Evolutionary conservation across 2,329 filamentous ascomycete genomes (phyloP).

Genomic region (Sclerotinia spermophila): DNA sequence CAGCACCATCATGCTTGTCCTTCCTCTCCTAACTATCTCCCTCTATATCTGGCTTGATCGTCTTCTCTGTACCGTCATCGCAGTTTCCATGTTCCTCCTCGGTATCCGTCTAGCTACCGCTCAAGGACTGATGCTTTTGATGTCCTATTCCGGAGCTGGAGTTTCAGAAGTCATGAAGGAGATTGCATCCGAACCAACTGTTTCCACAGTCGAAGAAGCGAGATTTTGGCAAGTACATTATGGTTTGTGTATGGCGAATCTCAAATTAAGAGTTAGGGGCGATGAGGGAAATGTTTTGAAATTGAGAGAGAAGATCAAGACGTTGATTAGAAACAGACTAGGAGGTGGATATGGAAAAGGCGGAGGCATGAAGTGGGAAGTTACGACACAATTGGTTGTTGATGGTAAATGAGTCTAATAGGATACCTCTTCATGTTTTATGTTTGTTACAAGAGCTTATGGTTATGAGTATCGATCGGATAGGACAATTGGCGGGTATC

Average conservation of each 20-base stretch:
- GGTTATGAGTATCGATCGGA: not conserved
- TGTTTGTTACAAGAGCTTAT: not conserved
- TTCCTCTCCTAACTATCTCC: constrained; percentile 77
- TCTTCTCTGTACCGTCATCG: constrained; percentile 74
- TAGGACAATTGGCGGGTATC: not conserved
- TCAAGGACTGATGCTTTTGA: constrained; percentile 89
- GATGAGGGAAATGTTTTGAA: constrained; percentile 70
- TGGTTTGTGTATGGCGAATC: constrained; percentile 89
- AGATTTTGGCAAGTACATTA: constrained; percentile 99
- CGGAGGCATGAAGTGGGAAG: constrained; percentile 82
- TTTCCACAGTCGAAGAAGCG: constrained; percentile 79
- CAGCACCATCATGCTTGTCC: constrained; percentile 71
- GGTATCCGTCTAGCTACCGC: constrained; percentile 80
- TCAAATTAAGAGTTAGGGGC: constrained; percentile 66
- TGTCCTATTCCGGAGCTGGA: constrained; percentile 63
- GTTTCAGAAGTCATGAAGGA: constrained; percentile 68
- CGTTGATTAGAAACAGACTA: constrained; percentile 77
- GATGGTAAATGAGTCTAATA: constrained; percentile 26
- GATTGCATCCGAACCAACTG: constrained; percentile 74
- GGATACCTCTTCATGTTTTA: not conserved
- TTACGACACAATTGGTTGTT: constrained; percentile 69
- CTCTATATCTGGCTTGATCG: constrained; percentile 82
- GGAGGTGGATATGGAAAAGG: constrained; percentile 84
- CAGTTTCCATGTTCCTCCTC: constrained; percentile 82
- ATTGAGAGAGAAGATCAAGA: constrained; percentile 70